phyloP scores from a whole-genome alignment of 768 basidiomycete species.

The Leucocoprinus sp. region DNA sequence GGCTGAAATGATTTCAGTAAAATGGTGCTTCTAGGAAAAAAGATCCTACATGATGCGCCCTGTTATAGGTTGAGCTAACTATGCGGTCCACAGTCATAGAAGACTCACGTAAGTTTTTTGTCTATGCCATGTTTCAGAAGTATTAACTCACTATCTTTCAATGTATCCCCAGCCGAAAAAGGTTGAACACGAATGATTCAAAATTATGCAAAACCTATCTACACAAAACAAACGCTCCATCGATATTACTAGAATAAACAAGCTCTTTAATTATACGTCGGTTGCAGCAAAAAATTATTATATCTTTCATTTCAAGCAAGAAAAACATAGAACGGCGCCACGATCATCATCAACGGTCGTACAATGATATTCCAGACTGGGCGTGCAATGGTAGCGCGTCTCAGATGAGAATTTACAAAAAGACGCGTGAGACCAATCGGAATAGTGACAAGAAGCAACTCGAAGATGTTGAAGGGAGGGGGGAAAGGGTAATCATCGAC shows the following conservation, averaged over 20 bases:
- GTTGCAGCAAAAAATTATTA: background rate
- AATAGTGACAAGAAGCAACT: conserved; percentile 6
- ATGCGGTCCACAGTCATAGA: conserved; percentile 53
- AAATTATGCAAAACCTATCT: background rate
- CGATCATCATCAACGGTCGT: conserved; percentile 4
- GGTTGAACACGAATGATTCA: background rate
- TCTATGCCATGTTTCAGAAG: background rate
- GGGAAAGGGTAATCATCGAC: conserved; percentile 34
- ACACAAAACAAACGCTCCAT: background rate
- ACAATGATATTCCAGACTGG: conserved; percentile 8
- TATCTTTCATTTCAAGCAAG: background rate
- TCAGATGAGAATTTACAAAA: background rate
- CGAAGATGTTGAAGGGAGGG: conserved; percentile 42
- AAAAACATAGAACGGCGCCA: background rate
- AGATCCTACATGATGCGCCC: conserved; percentile 62
- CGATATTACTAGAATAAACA: background rate
- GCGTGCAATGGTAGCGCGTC: background rate
- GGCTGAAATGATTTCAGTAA: conserved; percentile 23
- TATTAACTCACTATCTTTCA: conserved; percentile 18
- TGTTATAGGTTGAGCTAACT: conserved; percentile 74
- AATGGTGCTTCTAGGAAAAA: background rate
- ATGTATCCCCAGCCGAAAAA: conserved; percentile 29
- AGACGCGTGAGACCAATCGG: background rate
- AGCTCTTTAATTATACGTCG: too few relatives aligned
- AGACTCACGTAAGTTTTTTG: conserved; percentile 31